Evolutionary conservation across 805 yeast genomes (phyloP).

Genomic region (Yarrowia osloensis): DNA sequence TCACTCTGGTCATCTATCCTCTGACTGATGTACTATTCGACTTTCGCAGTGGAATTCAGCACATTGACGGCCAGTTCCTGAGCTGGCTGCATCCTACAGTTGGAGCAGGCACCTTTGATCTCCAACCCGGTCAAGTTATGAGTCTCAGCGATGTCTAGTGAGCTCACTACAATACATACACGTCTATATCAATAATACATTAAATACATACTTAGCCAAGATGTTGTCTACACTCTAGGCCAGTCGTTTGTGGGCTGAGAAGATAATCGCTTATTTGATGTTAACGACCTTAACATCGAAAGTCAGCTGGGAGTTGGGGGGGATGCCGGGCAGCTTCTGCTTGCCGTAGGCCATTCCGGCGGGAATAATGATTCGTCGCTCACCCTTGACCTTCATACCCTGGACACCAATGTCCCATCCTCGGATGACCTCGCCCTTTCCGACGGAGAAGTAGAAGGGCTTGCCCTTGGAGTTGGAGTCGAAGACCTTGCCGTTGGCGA

Average conservation of each 20-base stretch:
- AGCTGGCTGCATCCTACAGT: slow-evolving; percentile 2
- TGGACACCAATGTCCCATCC: slow-evolving; percentile 99
- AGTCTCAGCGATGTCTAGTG: neutral
- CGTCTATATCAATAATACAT: slow-evolving; percentile 23
- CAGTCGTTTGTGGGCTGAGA: neutral
- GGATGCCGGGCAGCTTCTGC: slow-evolving; percentile 92
- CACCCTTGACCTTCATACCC: slow-evolving; percentile 98
- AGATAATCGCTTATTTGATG: slow-evolving; percentile 60
- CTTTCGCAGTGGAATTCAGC: neutral
- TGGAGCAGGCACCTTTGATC: neutral
- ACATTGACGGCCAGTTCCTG: neutral
- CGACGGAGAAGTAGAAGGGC: slow-evolving; percentile 88
- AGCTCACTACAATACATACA: neutral
- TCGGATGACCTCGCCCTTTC: slow-evolving; percentile 97
- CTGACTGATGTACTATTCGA: neutral
- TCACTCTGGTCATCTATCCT: neutral
- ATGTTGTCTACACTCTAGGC: neutral
- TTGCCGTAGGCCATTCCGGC: slow-evolving; percentile 96
- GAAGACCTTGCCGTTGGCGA: slow-evolving; percentile 92
- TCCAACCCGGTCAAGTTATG: neutral
- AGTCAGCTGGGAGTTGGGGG: slow-evolving; percentile 94
- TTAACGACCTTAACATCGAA: slow-evolving; percentile 93
- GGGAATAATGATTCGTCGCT: slow-evolving; percentile 95
- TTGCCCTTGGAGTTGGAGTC: slow-evolving; percentile 97
- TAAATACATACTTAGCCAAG: slow-evolving; percentile 16